Evolutionary conservation across 441 rosid genomes (phyloP).

Genomic region (Gossypium laxum): DNA sequence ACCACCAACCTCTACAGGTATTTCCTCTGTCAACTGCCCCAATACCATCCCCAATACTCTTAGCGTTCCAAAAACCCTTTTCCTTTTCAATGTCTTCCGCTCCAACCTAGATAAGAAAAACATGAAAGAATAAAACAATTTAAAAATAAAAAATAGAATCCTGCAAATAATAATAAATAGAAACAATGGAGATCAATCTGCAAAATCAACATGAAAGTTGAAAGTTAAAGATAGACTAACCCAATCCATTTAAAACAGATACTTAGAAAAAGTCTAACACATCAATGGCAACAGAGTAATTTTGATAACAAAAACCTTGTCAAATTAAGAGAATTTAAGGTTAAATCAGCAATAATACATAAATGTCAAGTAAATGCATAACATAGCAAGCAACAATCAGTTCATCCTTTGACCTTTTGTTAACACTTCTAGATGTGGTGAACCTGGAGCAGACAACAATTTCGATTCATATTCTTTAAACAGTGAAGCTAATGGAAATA

Average conservation of each 20-base stretch:
- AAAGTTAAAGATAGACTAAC: neutral
- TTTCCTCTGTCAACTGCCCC: slow-evolving; percentile 65
- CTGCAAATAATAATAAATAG: neutral
- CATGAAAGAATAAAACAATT: neutral
- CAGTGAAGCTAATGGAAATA: neutral
- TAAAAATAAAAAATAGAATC: neutral
- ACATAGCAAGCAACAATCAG: neutral
- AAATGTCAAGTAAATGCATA: slow-evolving; percentile 2
- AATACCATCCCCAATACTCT: slow-evolving; percentile 78
- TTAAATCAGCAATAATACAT: neutral
- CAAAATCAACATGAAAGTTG: neutral
- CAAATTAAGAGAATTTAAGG: neutral
- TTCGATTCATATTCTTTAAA: neutral
- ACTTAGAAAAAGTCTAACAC: neutral
- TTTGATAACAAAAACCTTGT: neutral
- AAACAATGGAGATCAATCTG: neutral
- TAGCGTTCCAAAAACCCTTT: slow-evolving; percentile 71
- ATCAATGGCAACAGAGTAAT: neutral
- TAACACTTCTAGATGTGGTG: neutral
- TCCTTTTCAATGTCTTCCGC: slow-evolving; percentile 69
- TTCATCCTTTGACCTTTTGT: neutral
- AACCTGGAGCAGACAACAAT: neutral
- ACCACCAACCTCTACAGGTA: slow-evolving; percentile 75
- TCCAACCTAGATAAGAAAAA: slow-evolving; percentile 53
- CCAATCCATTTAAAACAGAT: neutral